phyloP scores from a whole-genome alignment of 1,284 basidiomycete genomes.

The Macrocystidia cucumis region DNA sequence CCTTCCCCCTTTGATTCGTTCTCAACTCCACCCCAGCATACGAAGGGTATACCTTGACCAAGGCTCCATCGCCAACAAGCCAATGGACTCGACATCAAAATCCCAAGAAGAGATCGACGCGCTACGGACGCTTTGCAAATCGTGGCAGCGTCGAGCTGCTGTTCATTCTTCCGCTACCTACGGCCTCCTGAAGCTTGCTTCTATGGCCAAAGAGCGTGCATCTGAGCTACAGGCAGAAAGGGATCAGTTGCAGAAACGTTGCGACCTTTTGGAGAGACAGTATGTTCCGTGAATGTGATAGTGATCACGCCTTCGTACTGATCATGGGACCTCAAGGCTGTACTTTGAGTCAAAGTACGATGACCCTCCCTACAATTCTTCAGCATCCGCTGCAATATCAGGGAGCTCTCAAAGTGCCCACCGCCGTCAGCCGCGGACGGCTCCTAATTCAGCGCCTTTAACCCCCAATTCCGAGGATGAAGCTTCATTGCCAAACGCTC shows the following conservation, averaged over 20 bases:
- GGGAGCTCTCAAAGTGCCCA: no score
- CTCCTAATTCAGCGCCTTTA: no score
- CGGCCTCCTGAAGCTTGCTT: constrained; percentile 41
- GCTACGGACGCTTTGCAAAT: constrained; percentile 35
- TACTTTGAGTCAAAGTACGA: no score
- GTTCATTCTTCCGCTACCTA: constrained; percentile 47
- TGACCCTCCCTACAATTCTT: no score
- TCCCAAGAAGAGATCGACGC: constrained; percentile 30
- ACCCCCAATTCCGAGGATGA: no score
- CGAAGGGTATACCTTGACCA: constrained; percentile 40
- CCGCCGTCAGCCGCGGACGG: no score
- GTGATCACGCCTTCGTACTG: no score
- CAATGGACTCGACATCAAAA: constrained; percentile 14
- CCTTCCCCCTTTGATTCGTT: constrained; percentile 40
- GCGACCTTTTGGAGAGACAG: constrained; percentile 23
- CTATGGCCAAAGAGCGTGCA: constrained; percentile 40
- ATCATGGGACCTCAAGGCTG: no score
- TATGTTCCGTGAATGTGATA: no score
- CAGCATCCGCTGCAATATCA: no score
- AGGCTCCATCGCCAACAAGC: constrained; percentile 13
- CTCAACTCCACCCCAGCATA: constrained; percentile 37
- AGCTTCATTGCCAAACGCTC: no score
- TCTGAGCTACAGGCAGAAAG: constrained; percentile 35
- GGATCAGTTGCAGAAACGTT: constrained; percentile 29
- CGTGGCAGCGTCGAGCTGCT: constrained; percentile 52